phyloP scores from a whole-genome alignment of 306 rosid genomes.

The Pterocarpus macrocarpus region DNA sequence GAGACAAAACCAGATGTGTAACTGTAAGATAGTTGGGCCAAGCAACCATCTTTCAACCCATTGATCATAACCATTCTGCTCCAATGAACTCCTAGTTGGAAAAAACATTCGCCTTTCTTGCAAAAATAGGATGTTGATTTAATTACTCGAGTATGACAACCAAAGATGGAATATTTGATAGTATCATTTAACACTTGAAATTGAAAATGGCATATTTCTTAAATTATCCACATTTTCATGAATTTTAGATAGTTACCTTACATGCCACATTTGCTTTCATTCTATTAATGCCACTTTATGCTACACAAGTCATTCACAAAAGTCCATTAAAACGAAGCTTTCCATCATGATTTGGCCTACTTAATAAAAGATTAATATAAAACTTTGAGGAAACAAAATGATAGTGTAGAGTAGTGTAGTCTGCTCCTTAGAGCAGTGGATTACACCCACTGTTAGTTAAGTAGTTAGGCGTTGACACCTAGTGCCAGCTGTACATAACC shows the following conservation, averaged over 20 bases:
- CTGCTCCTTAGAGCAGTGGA: too few relatives aligned
- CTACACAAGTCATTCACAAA: background rate
- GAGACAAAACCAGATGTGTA: too few relatives aligned
- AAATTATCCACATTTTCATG: background rate
- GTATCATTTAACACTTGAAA: background rate
- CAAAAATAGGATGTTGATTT: background rate
- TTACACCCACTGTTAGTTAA: too few relatives aligned
- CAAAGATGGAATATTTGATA: background rate
- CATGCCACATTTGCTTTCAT: background rate
- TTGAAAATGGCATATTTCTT: background rate
- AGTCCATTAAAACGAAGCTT: background rate
- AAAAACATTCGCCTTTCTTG: background rate
- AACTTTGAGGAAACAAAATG: background rate
- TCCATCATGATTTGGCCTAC: background rate
- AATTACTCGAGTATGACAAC: background rate
- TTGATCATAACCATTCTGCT: background rate
- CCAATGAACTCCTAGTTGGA: background rate
- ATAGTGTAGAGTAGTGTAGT: too few relatives aligned
- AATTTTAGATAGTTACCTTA: background rate
- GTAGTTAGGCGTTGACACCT: too few relatives aligned
- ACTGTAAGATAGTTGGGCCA: too few relatives aligned
- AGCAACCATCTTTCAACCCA: background rate
- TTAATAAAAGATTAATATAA: background rate
- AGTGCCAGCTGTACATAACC: too few relatives aligned
- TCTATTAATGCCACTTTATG: conserved; percentile 22